Conservation (phyloP, 306 rosid genomes). For the Acacia acuminata region DNA sequence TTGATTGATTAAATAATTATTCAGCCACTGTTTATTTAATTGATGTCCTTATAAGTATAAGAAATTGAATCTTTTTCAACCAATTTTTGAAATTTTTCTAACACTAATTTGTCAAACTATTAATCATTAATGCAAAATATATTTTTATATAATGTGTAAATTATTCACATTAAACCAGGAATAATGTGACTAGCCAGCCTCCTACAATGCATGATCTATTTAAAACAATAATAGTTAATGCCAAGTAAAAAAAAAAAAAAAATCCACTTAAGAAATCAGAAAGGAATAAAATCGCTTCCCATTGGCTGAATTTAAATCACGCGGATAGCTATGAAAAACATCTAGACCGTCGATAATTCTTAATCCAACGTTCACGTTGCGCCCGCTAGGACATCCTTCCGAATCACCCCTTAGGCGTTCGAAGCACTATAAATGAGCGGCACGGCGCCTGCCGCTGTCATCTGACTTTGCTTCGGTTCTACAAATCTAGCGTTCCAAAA, state of each 20-base stretch:
- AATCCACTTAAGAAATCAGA: background rate
- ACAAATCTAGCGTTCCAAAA: too few relatives aligned
- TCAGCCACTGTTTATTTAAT: too few relatives aligned
- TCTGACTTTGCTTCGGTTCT: background rate
- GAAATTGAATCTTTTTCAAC: too few relatives aligned
- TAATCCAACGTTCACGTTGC: constrained; percentile 43
- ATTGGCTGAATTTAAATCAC: constrained; percentile 42
- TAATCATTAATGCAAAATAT: too few relatives aligned
- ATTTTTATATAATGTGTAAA: too few relatives aligned
- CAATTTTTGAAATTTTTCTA: too few relatives aligned
- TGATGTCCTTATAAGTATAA: too few relatives aligned
- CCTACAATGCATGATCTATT: background rate
- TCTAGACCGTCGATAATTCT: constrained; percentile 35
- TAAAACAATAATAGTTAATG: background rate
- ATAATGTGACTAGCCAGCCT: background rate
- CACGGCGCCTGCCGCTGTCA: background rate
- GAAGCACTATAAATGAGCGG: constrained; percentile 32
- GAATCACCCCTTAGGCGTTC: background rate
- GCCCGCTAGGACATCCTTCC: background rate
- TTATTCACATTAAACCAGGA: background rate
- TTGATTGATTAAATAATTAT: too few relatives aligned
- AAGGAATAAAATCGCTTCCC: background rate
- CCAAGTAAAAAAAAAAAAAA: background rate
- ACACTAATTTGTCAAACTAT: too few relatives aligned
- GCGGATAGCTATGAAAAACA: constrained; percentile 20